A percentile compares a stretch with the other conserved stretches of the same genome.
Evolutionary conservation across 306 rosid genomes (phyloP).

Genomic region (Cicer judaicum): DNA sequence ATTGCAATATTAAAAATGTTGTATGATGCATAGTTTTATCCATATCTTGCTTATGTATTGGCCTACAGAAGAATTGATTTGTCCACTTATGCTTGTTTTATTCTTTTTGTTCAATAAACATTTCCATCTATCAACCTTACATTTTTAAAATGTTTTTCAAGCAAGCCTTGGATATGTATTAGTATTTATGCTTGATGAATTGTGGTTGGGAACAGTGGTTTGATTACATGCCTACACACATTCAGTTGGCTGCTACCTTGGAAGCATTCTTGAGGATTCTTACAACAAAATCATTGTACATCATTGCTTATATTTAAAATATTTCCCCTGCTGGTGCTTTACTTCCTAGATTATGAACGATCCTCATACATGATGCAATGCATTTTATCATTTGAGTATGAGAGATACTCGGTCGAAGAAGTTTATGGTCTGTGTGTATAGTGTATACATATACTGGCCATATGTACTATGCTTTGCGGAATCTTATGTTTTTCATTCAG

Average conservation of each 20-base stretch:
- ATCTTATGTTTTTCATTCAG: conserved; percentile 8
- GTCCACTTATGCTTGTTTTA: conserved; percentile 28
- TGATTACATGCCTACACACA: conserved; percentile 7
- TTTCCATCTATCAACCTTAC: neutral
- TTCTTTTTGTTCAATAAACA: conserved; percentile 17
- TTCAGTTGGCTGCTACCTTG: conserved; percentile 21
- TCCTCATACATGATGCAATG: conserved; percentile 24
- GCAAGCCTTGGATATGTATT: conserved; percentile 21
- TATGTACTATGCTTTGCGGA: conserved; percentile 18
- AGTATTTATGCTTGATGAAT: conserved; percentile 11
- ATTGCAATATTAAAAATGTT: neutral
- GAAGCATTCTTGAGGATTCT: conserved; percentile 14
- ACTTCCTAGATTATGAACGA: conserved; percentile 21
- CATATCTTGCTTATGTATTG: neutral
- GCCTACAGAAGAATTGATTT: conserved; percentile 24
- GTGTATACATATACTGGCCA: neutral
- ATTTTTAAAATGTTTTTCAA: conserved; percentile 1
- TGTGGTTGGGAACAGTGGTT: neutral
- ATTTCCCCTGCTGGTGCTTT: conserved; percentile 1
- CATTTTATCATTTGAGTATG: neutral
- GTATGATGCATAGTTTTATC: neutral
- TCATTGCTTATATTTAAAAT: conserved; percentile 1
- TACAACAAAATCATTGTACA: conserved; percentile 7
- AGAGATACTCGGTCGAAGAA: conserved; percentile 17
- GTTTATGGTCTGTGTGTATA: conserved; percentile 20